A percentile compares a stretch with the other conserved stretches of the same genome.
Evolutionary conservation across 192 early-diverging fungal genomes (phyloP).

Genomic region (Coemansia umbellata): DNA sequence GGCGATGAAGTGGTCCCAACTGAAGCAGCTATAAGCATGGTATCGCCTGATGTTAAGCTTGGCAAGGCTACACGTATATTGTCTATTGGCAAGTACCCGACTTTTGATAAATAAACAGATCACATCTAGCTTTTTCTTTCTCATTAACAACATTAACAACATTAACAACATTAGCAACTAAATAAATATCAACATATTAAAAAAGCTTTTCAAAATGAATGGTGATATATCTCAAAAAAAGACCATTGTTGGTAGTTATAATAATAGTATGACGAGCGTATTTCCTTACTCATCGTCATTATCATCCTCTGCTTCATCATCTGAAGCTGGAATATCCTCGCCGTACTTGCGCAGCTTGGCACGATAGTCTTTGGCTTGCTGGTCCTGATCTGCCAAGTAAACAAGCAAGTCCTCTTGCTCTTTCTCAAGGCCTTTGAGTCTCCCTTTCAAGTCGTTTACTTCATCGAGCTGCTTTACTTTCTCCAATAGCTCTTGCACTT

Average conservation of each 20-base stretch:
- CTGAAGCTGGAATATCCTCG: slow-evolving; percentile 49
- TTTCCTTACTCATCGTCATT: slow-evolving; percentile 34
- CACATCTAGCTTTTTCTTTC: not conserved
- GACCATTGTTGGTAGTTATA: not conserved
- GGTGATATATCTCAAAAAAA: too few species aligned
- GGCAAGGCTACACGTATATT: slow-evolving; percentile 23
- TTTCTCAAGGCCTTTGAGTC: slow-evolving; percentile 44
- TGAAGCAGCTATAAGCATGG: slow-evolving; percentile 25
- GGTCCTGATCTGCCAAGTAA: slow-evolving; percentile 80
- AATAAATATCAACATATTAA: too few species aligned
- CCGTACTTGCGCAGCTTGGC: slow-evolving; percentile 52
- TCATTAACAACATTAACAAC: too few species aligned
- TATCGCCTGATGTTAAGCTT: slow-evolving; percentile 42
- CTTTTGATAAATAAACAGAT: not conserved
- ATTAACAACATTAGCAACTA: too few species aligned
- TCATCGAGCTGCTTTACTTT: slow-evolving; percentile 13
- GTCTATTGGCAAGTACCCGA: slow-evolving; percentile 18
- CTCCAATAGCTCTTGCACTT: slow-evolving; percentile 62
- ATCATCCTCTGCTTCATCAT: slow-evolving; percentile 58
- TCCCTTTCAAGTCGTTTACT: slow-evolving; percentile 45
- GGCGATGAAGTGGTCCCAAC: slow-evolving; percentile 27
- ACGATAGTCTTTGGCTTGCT: slow-evolving; percentile 56
- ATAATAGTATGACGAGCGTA: not conserved
- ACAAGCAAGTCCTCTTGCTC: slow-evolving; percentile 85
- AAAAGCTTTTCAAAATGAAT: too few species aligned